Evolutionary conservation across 306 rosid genomes (phyloP).

Genomic region (Pyrus communis): DNA sequence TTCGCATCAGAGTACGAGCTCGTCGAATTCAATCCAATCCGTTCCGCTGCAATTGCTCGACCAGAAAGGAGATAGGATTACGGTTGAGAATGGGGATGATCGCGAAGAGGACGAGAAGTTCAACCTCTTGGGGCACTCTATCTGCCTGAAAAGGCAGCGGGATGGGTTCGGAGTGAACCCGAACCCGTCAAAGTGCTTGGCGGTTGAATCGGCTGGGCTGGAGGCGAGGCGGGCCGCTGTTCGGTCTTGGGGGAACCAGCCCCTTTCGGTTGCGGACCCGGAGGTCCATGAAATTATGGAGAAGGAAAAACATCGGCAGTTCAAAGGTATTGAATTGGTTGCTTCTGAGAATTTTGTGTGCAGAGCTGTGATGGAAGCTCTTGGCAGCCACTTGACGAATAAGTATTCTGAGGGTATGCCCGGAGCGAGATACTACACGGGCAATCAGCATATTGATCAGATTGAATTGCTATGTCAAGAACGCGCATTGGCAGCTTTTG

Average conservation of each 20-base stretch:
- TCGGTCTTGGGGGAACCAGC: conserved; percentile 62
- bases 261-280: conserved; percentile 59
- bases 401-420: conserved; percentile 87
- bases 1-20: conserved; percentile 19
- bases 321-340: conserved; percentile 63
- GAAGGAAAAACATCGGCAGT: conserved; percentile 66
- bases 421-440: conserved; percentile 64
- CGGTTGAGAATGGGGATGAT: conserved; percentile 28
- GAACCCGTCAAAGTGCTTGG: conserved; percentile 34
- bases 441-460: conserved; percentile 68
- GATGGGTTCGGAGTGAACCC: conserved; percentile 20
- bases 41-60: conserved; percentile 30
- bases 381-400: conserved; percentile 80
- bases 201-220: conserved; percentile 26
- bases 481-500: conserved; percentile 65
- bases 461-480: conserved; percentile 69
- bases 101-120: conserved; percentile 38
- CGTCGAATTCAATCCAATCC: conserved; percentile 15
- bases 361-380: conserved; percentile 80
- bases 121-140: conserved; percentile 45
- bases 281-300: conserved; percentile 60
- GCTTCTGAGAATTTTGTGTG: conserved; percentile 88
- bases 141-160: conserved; percentile 44
- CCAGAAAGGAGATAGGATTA: conserved; percentile 24
- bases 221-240: conserved; percentile 32